Percentiles rank a stretch among this genome's conserved stretches.
phyloP scores from a whole-genome alignment of 176 grass and related monocot genomes.

The Zoysia japonica region DNA sequence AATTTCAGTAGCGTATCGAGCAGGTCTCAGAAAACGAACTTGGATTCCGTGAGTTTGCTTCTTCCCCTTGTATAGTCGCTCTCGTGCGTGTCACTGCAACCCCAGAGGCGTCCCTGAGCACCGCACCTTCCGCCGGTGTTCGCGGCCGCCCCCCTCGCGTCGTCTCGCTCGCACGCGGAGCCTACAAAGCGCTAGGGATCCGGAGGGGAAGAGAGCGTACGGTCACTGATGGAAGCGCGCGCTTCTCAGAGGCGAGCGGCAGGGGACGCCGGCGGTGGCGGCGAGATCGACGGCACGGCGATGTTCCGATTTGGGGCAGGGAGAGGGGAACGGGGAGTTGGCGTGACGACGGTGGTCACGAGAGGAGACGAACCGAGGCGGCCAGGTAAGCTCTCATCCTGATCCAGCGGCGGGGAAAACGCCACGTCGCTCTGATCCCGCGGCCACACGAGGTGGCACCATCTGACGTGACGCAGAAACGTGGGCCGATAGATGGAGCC shows the following conservation, averaged over 20 bases:
- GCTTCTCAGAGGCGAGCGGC: neutral
- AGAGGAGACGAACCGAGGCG: neutral
- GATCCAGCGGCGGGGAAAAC: neutral
- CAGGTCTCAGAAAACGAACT: neutral
- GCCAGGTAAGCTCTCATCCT: conserved; percentile 2
- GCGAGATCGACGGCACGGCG: neutral
- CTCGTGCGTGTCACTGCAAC: neutral
- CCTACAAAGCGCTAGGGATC: neutral
- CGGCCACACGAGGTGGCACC: neutral
- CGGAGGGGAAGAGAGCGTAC: neutral
- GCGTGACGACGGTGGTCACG: neutral
- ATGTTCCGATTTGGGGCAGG: neutral
- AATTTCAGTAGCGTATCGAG: neutral
- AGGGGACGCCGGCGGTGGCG: neutral
- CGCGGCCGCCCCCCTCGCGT: neutral
- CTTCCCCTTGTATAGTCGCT: neutral
- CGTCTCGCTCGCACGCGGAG: neutral
- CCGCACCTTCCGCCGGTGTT: neutral
- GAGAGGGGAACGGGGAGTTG: neutral
- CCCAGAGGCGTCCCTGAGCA: neutral
- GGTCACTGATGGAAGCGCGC: neutral
- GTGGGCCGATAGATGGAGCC: no score
- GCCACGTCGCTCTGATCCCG: neutral
- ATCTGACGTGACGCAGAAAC: no score
- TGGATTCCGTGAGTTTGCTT: neutral